Evolutionary conservation across 2,329 filamentous ascomycete species (phyloP).

Genomic region (Paecilomyces sp.): DNA sequence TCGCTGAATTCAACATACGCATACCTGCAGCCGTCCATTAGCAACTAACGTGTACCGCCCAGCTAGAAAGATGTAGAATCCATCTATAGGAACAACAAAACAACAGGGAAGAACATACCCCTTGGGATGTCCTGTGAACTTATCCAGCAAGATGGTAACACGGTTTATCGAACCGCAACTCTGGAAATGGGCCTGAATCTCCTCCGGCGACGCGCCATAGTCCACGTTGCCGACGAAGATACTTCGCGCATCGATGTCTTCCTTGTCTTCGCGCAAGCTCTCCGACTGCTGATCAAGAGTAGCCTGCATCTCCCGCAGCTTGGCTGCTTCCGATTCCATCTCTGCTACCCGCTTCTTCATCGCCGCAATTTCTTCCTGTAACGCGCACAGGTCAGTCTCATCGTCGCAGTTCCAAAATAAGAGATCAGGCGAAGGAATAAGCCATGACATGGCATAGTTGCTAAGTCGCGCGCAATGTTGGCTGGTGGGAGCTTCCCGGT

Average conservation of each 20-base stretch:
- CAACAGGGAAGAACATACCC: conserved; percentile 57
- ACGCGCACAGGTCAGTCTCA: background rate
- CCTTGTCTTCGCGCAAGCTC: conserved; percentile 82
- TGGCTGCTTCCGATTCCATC: conserved; percentile 85
- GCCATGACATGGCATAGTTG: background rate
- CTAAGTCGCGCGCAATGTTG: background rate
- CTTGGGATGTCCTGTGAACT: conserved; percentile 98
- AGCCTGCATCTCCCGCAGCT: conserved; percentile 80
- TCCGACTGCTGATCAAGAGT: conserved; percentile 77
- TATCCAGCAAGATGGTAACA: conserved; percentile 94
- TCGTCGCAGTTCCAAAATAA: background rate
- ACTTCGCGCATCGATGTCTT: conserved; percentile 89
- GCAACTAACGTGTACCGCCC: conserved; percentile 1
- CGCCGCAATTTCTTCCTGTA: conserved; percentile 69
- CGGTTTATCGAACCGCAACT: conserved; percentile 96
- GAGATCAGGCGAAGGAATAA: background rate
- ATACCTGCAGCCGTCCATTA: conserved; percentile 56
- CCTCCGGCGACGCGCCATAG: conserved; percentile 92
- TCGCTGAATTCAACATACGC: conserved; percentile 98
- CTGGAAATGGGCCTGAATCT: conserved; percentile 97
- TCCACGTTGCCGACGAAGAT: conserved; percentile 99
- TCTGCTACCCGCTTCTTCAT: conserved; percentile 84
- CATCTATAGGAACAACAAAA: conserved; percentile 3
- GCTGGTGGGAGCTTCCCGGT: background rate
- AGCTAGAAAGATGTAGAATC: conserved; percentile 11